A percentile compares a stretch with the other conserved stretches of the same genome.
These are phyloP conservation scores for Plenodomus biglobosus DNA, from an alignment of 2,329 filamentous ascomycete species.

Conservation along the genomic window DNA sequence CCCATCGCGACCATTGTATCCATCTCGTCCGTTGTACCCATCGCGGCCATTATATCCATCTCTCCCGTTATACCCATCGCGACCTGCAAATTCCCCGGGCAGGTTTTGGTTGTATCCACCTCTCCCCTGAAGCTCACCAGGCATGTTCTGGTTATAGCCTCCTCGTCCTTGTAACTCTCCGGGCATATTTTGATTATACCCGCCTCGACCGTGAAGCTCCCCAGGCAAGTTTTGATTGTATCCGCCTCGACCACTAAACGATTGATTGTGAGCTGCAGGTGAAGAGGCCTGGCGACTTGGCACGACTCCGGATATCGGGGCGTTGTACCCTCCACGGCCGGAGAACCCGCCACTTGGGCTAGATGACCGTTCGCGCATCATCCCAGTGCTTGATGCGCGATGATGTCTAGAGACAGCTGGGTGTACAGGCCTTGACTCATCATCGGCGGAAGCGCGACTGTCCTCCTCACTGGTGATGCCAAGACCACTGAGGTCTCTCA, in stretches of 20 bases:
- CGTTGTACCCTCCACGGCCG: constrained; percentile 38
- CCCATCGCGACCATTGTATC: constrained; percentile 36
- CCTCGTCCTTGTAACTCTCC: constrained; percentile 28
- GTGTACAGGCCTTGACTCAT: constrained; percentile 34
- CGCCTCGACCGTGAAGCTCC: constrained; percentile 19
- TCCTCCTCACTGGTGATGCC: constrained; percentile 42
- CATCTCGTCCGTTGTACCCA: constrained; percentile 41
- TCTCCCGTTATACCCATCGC: constrained; percentile 36
- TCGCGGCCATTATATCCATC: constrained; percentile 39
- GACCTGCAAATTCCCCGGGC: constrained; percentile 36
- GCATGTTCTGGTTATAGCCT: constrained; percentile 33
- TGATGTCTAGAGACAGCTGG: constrained; percentile 32
- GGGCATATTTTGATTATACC: constrained; percentile 13
- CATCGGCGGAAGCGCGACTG: constrained; percentile 28
- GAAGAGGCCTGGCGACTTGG: not conserved
- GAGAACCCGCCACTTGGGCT: constrained; percentile 37
- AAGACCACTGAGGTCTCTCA: constrained; percentile 35
- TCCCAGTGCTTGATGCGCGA: constrained; percentile 33
- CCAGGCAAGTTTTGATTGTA: constrained; percentile 27
- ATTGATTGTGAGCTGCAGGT: constrained; percentile 25
- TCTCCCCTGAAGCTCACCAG: constrained; percentile 32
- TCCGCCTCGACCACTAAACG: constrained; percentile 34
- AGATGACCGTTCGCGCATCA: constrained; percentile 32
- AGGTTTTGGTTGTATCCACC: constrained; percentile 38
- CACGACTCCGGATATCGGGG: constrained; percentile 24